Base-by-base conservation (phyloP, 176 grass and related monocot genomes). In the Echinochloa phyllopogon region DNA sequence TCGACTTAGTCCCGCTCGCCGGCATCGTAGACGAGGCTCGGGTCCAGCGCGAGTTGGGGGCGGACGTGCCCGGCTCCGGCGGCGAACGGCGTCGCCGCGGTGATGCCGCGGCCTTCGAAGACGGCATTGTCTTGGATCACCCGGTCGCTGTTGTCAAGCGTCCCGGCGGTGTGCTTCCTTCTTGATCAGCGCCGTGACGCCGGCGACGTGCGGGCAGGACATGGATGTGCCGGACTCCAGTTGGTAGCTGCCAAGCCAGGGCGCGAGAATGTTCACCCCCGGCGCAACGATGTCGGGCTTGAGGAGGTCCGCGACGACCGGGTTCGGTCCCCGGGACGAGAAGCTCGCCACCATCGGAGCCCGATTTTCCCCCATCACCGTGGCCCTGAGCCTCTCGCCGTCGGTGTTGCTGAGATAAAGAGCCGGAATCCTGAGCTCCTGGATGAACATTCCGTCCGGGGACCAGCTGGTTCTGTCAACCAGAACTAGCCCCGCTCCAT, bases 161-260 rank as follows among this genome's bases (percentile, higher is more conserved):
- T 53, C 18, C 29, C 71, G 12, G 92, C 92, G 6, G 92, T 87
- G 48, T 94, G 70, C 39, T 68, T 42, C 65, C 29, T 68, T 67
- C 45, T 62, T 60, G 57, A 92, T 74, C 38, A 89, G 24, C 36
- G 90, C 90, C 6, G 81, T 81, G 36, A 74, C 49, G 61, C 86
- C 90, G 29, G 84, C 52, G 40, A 80, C 73, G 42, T 92, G 90
- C 2, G 86, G 90, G 57, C 83, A 75, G 14, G 90, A 25, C 90
- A 89, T 92, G 60, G 90, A 92, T 17, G 90, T 86, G 10, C 86
- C 84, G 29, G 29, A 33, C 29, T 83, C 24, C 53, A 94, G 75
- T 21, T 0, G 2, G 52, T 21, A 56, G 0, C 1, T 18, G 51
- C 17, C 51, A 1, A 53, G n/a, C n/a, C 64, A 39, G 64, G 83